Evolutionary conservation across 2,329 filamentous ascomycete species (phyloP).

Genomic region (Alternaria sp.): DNA sequence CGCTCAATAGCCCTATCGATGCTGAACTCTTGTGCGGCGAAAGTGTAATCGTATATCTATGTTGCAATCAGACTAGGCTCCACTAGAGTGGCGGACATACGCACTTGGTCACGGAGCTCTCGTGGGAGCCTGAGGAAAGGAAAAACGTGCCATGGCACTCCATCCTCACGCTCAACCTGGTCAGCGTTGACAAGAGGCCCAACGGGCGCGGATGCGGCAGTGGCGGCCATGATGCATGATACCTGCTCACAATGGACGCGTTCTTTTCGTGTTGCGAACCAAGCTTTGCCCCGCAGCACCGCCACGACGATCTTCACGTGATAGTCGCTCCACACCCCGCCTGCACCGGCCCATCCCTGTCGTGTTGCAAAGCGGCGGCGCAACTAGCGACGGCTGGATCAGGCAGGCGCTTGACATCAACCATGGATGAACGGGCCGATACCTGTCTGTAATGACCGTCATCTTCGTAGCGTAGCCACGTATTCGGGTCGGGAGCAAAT

Average conservation of each 20-base stretch:
- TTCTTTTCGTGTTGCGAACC: conserved; percentile 28
- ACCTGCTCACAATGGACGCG: conserved; percentile 25
- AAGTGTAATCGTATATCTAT: conserved; percentile 46
- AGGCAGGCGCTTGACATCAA: conserved; percentile 26
- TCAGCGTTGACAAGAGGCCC: conserved; percentile 3
- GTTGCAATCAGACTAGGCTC: not conserved
- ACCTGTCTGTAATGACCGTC: conserved; percentile 19
- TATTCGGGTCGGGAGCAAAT: conserved; percentile 13
- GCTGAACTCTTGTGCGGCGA: conserved; percentile 35
- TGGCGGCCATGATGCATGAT: conserved; percentile 31
- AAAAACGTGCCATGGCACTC: conserved; percentile 21
- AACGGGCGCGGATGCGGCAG: not conserved
- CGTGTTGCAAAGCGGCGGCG: conserved; percentile 12
- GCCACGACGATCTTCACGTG: conserved; percentile 24
- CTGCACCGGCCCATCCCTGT: conserved; percentile 6
- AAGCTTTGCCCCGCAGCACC: conserved; percentile 25
- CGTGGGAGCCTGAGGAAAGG: conserved; percentile 47
- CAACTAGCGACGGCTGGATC: conserved; percentile 18
- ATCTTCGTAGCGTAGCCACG: conserved; percentile 20
- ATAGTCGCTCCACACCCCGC: conserved; percentile 7
- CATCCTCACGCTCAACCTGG: conserved; percentile 12
- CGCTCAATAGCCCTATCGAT: conserved; percentile 46
- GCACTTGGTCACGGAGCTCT: conserved; percentile 50
- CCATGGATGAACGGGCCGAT: conserved; percentile 29
- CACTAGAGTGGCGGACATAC: conserved; percentile 2